These are phyloP conservation scores for Porodaedalea pini DNA, from an alignment of 1,284 basidiomycete species.

Conservation along the genomic window DNA sequence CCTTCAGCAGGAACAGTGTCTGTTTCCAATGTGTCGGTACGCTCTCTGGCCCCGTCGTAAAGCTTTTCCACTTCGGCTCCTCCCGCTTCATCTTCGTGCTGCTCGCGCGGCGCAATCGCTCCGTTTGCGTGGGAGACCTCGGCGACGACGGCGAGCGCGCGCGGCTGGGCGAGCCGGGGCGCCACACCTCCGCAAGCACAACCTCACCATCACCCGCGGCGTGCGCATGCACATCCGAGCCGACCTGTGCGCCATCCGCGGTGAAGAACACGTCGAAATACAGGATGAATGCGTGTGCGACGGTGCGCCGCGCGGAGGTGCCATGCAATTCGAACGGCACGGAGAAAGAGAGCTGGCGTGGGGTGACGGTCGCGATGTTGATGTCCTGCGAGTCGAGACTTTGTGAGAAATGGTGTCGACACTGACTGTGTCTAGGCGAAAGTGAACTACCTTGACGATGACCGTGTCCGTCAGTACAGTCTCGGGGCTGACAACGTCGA, in stretches of 20 bases:
- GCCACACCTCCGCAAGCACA: conserved; percentile 74
- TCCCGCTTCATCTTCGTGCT: conserved; percentile 30
- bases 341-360: conserved; percentile 75
- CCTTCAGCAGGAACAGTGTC: conserved; percentile 82
- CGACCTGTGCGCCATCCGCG: conserved; percentile 50
- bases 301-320: conserved; percentile 54
- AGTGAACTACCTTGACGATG: conserved; percentile 57
- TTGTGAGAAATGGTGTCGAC: background rate
- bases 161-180: conserved; percentile 18
- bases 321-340: conserved; percentile 69
- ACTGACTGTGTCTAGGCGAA: background rate
- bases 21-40: conserved; percentile 99
- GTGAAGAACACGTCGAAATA: conserved; percentile 96
- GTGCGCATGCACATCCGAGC: conserved; percentile 48
- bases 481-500: conserved; percentile 74
- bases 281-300: conserved; percentile 81
- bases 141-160: conserved; percentile 15
- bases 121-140: conserved; percentile 37
- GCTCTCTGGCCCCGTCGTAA: conserved; percentile 88
- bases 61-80: conserved; percentile 56
- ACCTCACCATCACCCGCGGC: conserved; percentile 54
- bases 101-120: conserved; percentile 52
- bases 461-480: conserved; percentile 68
- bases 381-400: conserved; percentile 53
- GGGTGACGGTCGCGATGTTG: conserved; percentile 58